Base-by-base conservation (phyloP, 2,329 filamentous ascomycete genomes). In the Thelonectria olida region DNA sequence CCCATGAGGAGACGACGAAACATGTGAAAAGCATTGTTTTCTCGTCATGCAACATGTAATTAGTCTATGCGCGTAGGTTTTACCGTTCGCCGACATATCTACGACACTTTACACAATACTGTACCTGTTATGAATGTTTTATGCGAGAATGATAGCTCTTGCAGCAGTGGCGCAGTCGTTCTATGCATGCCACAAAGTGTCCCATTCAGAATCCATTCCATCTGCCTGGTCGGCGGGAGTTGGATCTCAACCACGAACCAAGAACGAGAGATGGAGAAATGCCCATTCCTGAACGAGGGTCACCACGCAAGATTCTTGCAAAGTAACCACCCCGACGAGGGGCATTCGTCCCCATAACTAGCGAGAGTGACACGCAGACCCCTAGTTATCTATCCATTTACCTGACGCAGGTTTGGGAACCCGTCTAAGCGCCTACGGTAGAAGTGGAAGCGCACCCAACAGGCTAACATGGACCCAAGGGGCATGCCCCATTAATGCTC, bases 371-470 rank as follows among this genome's bases (percentile, higher is more conserved):
- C 27, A 41, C 20, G 10, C 25, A 19, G 27, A 41, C 53, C 48
- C 47, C 45, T 22, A n/a, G n/a, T n/a, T n/a, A n/a, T n/a, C n/a
- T n/a, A n/a, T 53, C 42, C 48, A 57, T 60, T 31, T 56, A 63
- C 52, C 23, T 63, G 61, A 63, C 17, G 58, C 61, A 63, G 20
- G 47, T 52, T 53, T 36, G 52, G 52, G 61, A 56, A 63, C 61
- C 47, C 34, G 56, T 61, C 52, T 63, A 58, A 62, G 50, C 52
- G 58, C 58, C 45, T 52, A 17, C n/a, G 31, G 23, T 54, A 41
- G n/a, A n/a, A n/a, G n/a, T n/a, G 23, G 10, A 31, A 49, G 41
- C n/a, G 25, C 47, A 45, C 47, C 41, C 34, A n/a, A 53, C 19
- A 34, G 27, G 17, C 20, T 19, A 55, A 27, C 20, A 15, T 22